A percentile compares a stretch with the other conserved stretches of the same genome.
Evolutionary conservation across 2,329 filamentous ascomycete genomes (phyloP).

Genomic region (Harringtonia aguacate): DNA sequence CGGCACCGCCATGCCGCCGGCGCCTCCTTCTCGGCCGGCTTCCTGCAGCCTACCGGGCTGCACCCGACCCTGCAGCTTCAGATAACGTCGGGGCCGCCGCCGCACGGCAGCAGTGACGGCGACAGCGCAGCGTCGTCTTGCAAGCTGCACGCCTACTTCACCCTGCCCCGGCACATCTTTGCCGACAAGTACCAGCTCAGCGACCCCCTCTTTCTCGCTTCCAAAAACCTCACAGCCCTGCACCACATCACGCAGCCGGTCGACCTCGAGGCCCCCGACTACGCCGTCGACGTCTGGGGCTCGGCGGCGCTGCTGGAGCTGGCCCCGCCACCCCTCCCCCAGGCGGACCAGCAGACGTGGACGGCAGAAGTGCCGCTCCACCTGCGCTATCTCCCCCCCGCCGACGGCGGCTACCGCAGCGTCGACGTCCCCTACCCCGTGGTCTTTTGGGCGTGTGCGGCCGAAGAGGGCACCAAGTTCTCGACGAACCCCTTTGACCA

Average conservation of each 20-base stretch:
- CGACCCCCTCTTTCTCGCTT: conserved; percentile 65
- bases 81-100: conserved; percentile 42
- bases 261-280: conserved; percentile 84
- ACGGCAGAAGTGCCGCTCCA: conserved; percentile 70
- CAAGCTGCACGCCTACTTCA: conserved; percentile 68
- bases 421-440: conserved; percentile 66
- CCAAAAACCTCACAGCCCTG: conserved; percentile 64
- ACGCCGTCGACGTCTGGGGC: conserved; percentile 68
- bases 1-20: conserved; percentile 53
- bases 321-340: conserved; percentile 28
- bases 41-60: conserved; percentile 64
- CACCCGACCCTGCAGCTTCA: conserved; percentile 70
- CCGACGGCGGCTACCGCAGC: conserved; percentile 38
- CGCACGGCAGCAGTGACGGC: conserved; percentile 19
- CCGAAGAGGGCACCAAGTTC: conserved; percentile 56
- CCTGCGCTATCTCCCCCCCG: conserved; percentile 67
- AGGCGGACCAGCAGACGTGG: conserved; percentile 30
- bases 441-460: conserved; percentile 83
- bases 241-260: conserved; percentile 63
- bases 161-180: conserved; percentile 72
- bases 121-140: conserved; percentile 33
- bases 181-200: conserved; percentile 78
- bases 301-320: conserved; percentile 69
- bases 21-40: conserved; percentile 49
- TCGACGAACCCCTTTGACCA: conserved; percentile 75